Evolutionary conservation across 2,329 filamentous ascomycete genomes (phyloP), one percentile per base, ranked within the genome.

Genomic region (Colletotrichum sp.): DNA sequence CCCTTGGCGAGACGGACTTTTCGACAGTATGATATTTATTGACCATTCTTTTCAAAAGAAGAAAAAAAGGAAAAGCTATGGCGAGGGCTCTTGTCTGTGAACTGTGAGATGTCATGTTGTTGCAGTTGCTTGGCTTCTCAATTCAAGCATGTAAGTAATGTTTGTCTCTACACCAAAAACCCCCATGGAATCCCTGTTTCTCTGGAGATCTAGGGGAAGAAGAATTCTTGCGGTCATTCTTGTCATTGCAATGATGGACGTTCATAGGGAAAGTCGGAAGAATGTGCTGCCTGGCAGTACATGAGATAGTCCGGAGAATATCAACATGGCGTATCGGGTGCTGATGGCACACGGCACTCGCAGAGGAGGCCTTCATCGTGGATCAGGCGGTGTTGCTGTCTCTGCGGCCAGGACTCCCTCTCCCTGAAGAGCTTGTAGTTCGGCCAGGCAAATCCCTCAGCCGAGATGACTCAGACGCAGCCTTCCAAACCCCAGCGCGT

Each of bases 21-120:
- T 58, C 25, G 55, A 58, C 13, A 58, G 55, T 58, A 58, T 58
- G 55, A 58, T 58, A 58, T 58, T 58, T 18, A 48, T 48, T 22
- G 43, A 48, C 43, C 43, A n/a, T 48, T 48, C n/a, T 48, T 48
- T 48, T 22, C n/a, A 22, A 22, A 48, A 12, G 10, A 48, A 48
- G 10, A 22, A n/a, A 48, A 1, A 48, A 5, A 48, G 12, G 43
- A n/a, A 22, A 48, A 22, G 43, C 0, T 7, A 2, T 13, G 43
- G 10, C 43, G n/a, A 13, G 43, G n/a, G 13, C 16, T n/a, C 3
- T 3, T 48, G 39, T 43, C 39, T 22, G 43, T 48, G 9, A 48
- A 22, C 18, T 22, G 43, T 48, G 39, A 2, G 18, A n/a, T 43
- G 34, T 12, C 13, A 15, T 36, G 32, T 5, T 32, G 30, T 12